Base-by-base conservation (phyloP, 805 yeast species). In the Candida multigemmis region DNA sequence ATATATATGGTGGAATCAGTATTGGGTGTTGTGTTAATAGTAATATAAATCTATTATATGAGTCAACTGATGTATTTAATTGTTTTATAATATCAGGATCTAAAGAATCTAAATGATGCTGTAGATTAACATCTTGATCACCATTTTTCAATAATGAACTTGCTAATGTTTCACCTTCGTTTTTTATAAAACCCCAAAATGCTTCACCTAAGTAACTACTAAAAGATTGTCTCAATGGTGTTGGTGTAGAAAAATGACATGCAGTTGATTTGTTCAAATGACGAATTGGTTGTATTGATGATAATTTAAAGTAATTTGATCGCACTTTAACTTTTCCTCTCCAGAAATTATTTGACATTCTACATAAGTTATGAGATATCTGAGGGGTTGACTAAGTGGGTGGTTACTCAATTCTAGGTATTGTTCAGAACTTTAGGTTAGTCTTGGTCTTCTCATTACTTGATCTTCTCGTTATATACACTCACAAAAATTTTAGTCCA, bases 1-100 rank as follows among this genome's bases (percentile, higher is more conserved):
- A 48, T 14, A 48, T 32, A 12, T 38, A 30, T 7, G 62, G 58
- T 19, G 46, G 46, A 7, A 60, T 44, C n/a, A 41, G 30, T 12
- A 44, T 32, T 2, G 66, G 64, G 25, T 48, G 50, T 34, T 45
- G 50, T 3, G 54, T 42, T 19, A 58, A 40, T 15, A 55, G 32
- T n/a, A 46, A 33, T 14, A 41, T 35, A 12, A 60, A 38, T 29
- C 46, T 45, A 28, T 52, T 53, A 31, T 49, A 41, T 23, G 34
- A 37, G 31, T 58, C 65, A 8, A 53, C 26, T 18, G 45, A 37
- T 14, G 28, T 36, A n/a, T 34, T 32, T 14, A 60, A 27, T 19
- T 44, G 46, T 12, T 21, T 18, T 19, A 20, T 21, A 7, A 50
- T 30, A 14, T 30, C 27, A 9, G 44, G 44, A 14, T 31, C 34